Evolutionary conservation across 768 basidiomycete genomes (phyloP), one percentile per base, ranked within the genome.

Genomic region (Agrocybe pediades): DNA sequence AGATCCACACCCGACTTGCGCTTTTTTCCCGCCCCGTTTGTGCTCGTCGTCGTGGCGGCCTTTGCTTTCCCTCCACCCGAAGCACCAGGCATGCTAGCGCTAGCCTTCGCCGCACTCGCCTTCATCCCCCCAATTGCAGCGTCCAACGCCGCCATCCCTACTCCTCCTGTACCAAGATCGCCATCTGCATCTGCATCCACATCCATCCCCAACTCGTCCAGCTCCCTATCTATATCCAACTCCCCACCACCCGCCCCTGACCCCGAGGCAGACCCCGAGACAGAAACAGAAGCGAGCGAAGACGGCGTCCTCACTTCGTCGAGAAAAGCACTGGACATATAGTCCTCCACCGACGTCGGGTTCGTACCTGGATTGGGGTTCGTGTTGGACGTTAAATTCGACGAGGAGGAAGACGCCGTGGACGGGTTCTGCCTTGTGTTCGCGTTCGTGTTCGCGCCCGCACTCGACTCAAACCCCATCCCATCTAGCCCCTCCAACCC

Each of bases 1-100:
- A 63, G 40, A 41, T 58, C 60, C 13, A 65, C 62, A 54, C 69
- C 71, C 20, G 74, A 78, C 62, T 79, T 79, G 46, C 77, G 68
- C 57, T 77, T 77, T n/a, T 51, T 52, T 9, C 55, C 49, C n/a
- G 24, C 33, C 0, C 27, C 19, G 9, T 27, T 26, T 0, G 49
- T 33, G 6, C 9, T 43, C 15, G 16, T 26, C 4, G 43, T 42
- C 19, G 19, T 8, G 17, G 15, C 25, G 7, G 30, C 11, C 8
- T 29, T 30, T 8, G 29, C 15, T 19, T 50, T 50, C 13, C 26
- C 19, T 63, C 21, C 65, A 67, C 0, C 66, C 65, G 13, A 11
- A 13, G 33, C 33, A 9, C 20, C 44, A 7, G 43, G n/a, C 29
- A 23, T 29, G n/a, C 39, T 41, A 16, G n/a, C 21, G 5, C 16